Percentiles rank a stretch among this genome's conserved stretches.
Evolutionary conservation across 169 alveolate genomes (phyloP).

Genomic region (Theileria luwenshuni): DNA sequence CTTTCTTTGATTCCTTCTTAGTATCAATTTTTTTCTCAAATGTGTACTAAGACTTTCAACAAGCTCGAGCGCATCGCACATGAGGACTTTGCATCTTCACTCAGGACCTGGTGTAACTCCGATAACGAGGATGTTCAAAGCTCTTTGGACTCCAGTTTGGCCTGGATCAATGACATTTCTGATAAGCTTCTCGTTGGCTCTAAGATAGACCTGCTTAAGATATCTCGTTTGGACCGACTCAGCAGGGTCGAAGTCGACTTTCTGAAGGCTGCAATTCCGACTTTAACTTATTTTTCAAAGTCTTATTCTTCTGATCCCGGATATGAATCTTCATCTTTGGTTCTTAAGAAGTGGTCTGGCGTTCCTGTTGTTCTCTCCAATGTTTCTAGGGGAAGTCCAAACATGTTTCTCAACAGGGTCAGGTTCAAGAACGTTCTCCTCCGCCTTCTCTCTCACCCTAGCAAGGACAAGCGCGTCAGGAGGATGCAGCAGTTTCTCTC

Average conservation of each 20-base stretch:
- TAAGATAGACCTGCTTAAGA: conserved; percentile 24
- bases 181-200: background rate
- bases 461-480: conserved; percentile 39
- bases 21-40: background rate
- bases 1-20: background rate
- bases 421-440: conserved; percentile 58
- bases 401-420: conserved; percentile 23
- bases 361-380: background rate
- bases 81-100: conserved; percentile 53
- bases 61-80: conserved; percentile 44
- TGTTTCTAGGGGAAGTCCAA: background rate
- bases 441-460: conserved; percentile 34
- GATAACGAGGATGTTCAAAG: background rate
- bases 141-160: background rate
- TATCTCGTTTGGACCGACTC: conserved; percentile 18
- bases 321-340: conserved; percentile 23
- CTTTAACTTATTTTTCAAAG: conserved; percentile 36
- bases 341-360: conserved; percentile 50
- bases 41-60: too few species aligned
- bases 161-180: conserved; percentile 19
- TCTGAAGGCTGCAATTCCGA: conserved; percentile 45
- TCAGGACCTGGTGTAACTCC: conserved; percentile 22
- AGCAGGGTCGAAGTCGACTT: conserved; percentile 50
- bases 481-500: conserved; percentile 16
- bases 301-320: conserved; percentile 12